Base-by-base conservation (phyloP, 2,329 filamentous ascomycete species). In the Zarea fungicola region DNA sequence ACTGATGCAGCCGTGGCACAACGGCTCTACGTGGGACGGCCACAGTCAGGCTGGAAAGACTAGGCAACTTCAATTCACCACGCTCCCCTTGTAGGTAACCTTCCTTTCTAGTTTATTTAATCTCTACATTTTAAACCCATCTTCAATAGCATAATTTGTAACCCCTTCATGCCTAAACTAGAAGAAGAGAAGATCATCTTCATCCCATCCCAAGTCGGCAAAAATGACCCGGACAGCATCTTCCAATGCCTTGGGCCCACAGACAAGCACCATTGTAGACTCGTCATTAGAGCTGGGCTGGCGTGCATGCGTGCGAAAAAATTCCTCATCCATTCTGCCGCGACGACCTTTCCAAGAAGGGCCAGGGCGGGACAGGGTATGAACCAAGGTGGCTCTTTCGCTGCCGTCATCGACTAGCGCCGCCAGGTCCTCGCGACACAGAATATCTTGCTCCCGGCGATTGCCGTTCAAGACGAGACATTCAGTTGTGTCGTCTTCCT, bases 391-490 rank as follows among this genome's bases (percentile, higher is more conserved):
- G 9, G 39, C 39, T 10, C 36, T 23, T 14, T 25, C 31, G n/a
- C 9, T 18, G 23, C 36, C 35, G 3, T 29, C 23, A 10, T 25
- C 29, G 29, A 42, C 39, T 13, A 49, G 36, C 28, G 19, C 16
- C 25, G 42, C 45, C 5, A 48, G 28, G 6, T 48, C 45, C 5
- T 35, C 16, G 3, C 37, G 26, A 16, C 26, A 40, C 37, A 96
- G 72, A n/a, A 96, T 95, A 62, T 96, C 91, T 54, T 85, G 82
- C 47, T 88, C 79, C 6, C 75, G 61, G 11, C 88, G 73, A 58
- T 96, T 96, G 0, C 89, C 89, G 59, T 95, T 77, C 1, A 96
- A 70, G 0, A 96, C 75, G 2, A 85, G 68, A 60, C 89, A 95
- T 2, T 64, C 69, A 0, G 87, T 93, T 8, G 65, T 56, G 59